Conservation (phyloP, 306 rosid species). For the Quercus ilex region DNA sequence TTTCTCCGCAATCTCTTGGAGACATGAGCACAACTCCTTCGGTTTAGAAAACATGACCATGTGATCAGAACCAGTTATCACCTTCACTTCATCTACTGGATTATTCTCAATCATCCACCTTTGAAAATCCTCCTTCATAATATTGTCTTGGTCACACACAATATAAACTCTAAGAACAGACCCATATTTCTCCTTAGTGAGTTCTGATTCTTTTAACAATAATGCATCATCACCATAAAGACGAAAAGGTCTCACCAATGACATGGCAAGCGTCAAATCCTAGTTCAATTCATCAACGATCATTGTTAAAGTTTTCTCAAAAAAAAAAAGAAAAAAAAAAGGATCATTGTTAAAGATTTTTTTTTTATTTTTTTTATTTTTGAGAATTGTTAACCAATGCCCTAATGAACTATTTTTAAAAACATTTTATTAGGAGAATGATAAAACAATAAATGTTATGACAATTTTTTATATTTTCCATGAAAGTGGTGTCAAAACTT, state of each 20-base stretch:
- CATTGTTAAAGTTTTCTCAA: too few species aligned
- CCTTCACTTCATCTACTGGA: conserved; percentile 29
- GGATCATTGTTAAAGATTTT: too few species aligned
- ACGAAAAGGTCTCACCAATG: conserved; percentile 25
- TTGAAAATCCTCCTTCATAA: conserved; percentile 12
- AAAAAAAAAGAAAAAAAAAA: too few species aligned
- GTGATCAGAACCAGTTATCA: conserved; percentile 41
- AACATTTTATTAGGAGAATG: too few species aligned
- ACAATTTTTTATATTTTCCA: too few species aligned
- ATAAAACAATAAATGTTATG: too few species aligned
- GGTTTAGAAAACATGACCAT: conserved; percentile 56
- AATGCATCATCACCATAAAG: not conserved
- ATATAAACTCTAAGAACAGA: conserved; percentile 33
- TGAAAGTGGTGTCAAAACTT: too few species aligned
- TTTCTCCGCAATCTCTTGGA: conserved; percentile 22
- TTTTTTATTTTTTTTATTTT: too few species aligned
- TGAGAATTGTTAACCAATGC: too few species aligned
- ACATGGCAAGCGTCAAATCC: conserved; percentile 35
- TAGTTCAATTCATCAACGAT: not conserved
- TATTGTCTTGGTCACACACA: conserved; percentile 30
- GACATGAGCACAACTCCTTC: conserved; percentile 16
- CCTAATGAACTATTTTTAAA: too few species aligned
- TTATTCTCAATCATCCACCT: conserved; percentile 32
- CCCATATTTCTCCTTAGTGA: conserved; percentile 32
- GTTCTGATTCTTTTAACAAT: conserved; percentile 11